Base-by-base conservation (phyloP, 1,139 yeast genomes). In the Blastobotrys persicus region DNA sequence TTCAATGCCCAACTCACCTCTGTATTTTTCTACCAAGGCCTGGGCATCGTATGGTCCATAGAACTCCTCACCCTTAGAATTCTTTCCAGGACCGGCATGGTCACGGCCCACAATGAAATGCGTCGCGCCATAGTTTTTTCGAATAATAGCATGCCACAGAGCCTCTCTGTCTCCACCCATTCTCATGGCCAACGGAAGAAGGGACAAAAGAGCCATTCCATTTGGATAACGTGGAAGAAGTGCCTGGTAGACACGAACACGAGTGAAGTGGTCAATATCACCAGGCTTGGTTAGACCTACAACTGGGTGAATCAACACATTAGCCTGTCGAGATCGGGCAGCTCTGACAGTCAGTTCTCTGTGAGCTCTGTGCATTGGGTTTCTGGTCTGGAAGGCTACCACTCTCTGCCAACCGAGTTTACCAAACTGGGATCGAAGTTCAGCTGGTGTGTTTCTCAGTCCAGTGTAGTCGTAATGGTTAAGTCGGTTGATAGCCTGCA, bases 161-260 rank as follows among this genome's bases (percentile, higher is more conserved):
- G 98, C 98, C 74, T 91, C 98, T 69, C 96, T 83, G 70, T 92
- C 97, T 70, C 98, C 98, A 55, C 95, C 97, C 98, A 91, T 91
- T 77, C 98, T 83, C 98, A 91, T 91, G 45, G 98, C 98, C 62
- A 91, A 77, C 14, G 98, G 98, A 64, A 91, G 76, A 58, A 91
- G 75, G 11, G 97, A 85, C 56, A 91, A 76, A 58, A 88, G 81
- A 11, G 97, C 98, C 78, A 91, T 83, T 51, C 96, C 96, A 54
- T 83, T 85, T 50, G 98, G 98, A 71, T 87, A 91, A 64, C 92
- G 85, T 70, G 89, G 86, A 69, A 91, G 80, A 61, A 91, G 83
- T 61, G 92, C 94, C 71, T 86, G 88, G 75, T 91, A 91, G 7
- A 91, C 98, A 64, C 94, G 86, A 53, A 91, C 97, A 72, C 98